Evolutionary conservation across 2,329 filamentous ascomycete genomes (phyloP).

Genomic region (Tolypocladium inflatum): DNA sequence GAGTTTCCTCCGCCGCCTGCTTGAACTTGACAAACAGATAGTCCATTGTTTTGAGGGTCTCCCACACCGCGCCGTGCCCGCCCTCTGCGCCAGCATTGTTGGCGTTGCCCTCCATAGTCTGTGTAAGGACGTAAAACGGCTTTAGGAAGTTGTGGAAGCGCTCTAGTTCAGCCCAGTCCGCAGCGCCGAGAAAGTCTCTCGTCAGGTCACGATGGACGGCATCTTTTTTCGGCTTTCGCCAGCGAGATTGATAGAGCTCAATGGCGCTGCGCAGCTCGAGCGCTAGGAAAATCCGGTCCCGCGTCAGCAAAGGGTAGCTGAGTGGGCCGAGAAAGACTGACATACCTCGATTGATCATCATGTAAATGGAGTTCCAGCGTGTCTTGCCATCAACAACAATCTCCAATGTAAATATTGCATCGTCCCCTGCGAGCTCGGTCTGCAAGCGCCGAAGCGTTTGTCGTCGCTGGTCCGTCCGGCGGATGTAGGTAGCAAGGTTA

Average conservation of each 20-base stretch:
- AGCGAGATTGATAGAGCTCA: not conserved
- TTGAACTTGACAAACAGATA: not conserved
- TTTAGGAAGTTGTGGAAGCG: no score
- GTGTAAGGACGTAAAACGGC: not conserved
- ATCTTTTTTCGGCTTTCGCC: not conserved
- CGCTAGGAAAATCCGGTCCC: not conserved
- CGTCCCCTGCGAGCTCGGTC: no score
- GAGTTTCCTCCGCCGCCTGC: not conserved
- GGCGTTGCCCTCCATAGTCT: not conserved
- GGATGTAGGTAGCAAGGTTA: not conserved
- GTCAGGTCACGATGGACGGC: not conserved
- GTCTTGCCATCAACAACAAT: not conserved
- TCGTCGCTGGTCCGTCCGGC: not conserved
- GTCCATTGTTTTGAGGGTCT: no score
- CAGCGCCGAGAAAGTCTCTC: no score
- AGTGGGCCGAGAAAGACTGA: not conserved
- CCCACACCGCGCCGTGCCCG: no score
- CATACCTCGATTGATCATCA: not conserved
- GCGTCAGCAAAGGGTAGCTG: not conserved
- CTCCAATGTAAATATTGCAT: no score
- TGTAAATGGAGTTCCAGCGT: not conserved
- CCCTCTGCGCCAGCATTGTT: not conserved
- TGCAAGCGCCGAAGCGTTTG: no score
- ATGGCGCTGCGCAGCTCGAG: no score
- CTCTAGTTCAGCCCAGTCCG: no score